Base-by-base conservation (phyloP, 116 monocot species). In the Trichopus zeylanicus region DNA sequence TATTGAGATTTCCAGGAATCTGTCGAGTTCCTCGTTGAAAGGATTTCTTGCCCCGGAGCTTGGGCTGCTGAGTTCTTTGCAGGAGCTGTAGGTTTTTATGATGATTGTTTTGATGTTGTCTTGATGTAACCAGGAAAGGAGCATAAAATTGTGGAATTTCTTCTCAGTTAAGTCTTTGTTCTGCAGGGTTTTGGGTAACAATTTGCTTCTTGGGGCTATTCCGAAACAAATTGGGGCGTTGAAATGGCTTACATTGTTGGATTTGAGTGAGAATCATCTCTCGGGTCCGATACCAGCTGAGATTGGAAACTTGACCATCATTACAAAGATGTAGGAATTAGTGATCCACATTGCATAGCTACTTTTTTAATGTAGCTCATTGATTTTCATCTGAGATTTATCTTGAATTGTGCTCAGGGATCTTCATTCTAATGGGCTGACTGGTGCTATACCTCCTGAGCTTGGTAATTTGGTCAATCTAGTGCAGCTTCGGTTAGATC, bases 41-140 rank as follows among this genome's bases (percentile, higher is more conserved):
- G 95, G 90, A 67, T 89, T 86, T 39, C 72, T 95, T 24, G 65
- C 86, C 11, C 81, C 74, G 1, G 87, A 89, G 66, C 61, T 95
- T 56, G 80, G 76, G 27, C 42, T 26, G 1, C 54, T 95, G 32
- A 69, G 31, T 48, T 86, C 51, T 28, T 66, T 95, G 59, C 62
- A 87, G 67, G 67, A 86, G 60, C 57, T 95, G 95, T 95, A 84
- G 83, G 49, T 22, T 4, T 23, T 49, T 49, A 49, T 49, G 6
- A 18, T 15, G 3, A 20, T 49, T 22, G 3, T 1, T 7, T 49
- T 46, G 5, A 22, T 49, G 5, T 19, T 21, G n/a, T 49, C 3
- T 49, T 46, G 18, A 18, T 6, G 15, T 15, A 46, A 49, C 10
- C 7, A 6, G 19, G 49, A 19, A 22, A 49, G 49, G 34, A 35